These are phyloP conservation scores for Coemansia nantahalensis DNA, from an alignment of 192 early-diverging fungal genomes.

Conservation along the genomic window DNA sequence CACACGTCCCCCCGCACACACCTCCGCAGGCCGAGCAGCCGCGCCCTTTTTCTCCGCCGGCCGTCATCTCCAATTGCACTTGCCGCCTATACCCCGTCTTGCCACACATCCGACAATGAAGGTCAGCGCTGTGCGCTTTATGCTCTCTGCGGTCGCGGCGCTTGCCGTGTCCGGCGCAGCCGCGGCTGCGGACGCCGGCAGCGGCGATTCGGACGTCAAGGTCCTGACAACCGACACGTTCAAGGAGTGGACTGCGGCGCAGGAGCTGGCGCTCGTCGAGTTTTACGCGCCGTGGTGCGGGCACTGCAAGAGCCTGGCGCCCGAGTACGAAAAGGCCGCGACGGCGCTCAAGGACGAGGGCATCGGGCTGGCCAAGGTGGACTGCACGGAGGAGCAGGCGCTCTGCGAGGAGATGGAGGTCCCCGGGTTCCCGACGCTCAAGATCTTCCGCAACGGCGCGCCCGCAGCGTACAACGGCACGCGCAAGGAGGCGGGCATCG, in stretches of 20 bases:
- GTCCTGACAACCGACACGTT: slow-evolving; percentile 64
- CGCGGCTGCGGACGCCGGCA: slow-evolving; percentile 8
- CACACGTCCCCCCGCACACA: no score
- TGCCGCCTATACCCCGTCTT: no score
- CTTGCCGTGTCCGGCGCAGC: slow-evolving; percentile 29
- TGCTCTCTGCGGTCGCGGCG: slow-evolving; percentile 45
- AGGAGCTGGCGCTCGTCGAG: slow-evolving; percentile 81
- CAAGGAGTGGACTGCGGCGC: slow-evolving; percentile 54
- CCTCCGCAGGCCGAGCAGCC: no score
- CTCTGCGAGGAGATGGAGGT: slow-evolving; percentile 81
- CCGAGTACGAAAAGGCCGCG: slow-evolving; percentile 93
- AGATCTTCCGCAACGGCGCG: slow-evolving; percentile 76
- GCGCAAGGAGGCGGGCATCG: slow-evolving; percentile 83
- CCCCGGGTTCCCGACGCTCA: slow-evolving; percentile 91
- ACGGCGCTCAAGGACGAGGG: slow-evolving; percentile 72
- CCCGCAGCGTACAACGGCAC: slow-evolving; percentile 78
- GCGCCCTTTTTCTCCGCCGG: no score
- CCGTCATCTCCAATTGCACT: slow-evolving; percentile 4
- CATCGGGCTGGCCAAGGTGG: slow-evolving; percentile 90
- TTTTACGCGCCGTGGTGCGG: slow-evolving; percentile 99
- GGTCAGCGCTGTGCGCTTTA: slow-evolving; percentile 48
- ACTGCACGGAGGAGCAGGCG: slow-evolving; percentile 87
- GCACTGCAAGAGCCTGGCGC: slow-evolving; percentile 92
- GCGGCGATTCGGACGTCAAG: slow-evolving; percentile 21
- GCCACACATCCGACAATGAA: slow-evolving; percentile 43